Conservation (phyloP, 345 rosid genomes). For the Diplotaxis tenuifolia region DNA sequence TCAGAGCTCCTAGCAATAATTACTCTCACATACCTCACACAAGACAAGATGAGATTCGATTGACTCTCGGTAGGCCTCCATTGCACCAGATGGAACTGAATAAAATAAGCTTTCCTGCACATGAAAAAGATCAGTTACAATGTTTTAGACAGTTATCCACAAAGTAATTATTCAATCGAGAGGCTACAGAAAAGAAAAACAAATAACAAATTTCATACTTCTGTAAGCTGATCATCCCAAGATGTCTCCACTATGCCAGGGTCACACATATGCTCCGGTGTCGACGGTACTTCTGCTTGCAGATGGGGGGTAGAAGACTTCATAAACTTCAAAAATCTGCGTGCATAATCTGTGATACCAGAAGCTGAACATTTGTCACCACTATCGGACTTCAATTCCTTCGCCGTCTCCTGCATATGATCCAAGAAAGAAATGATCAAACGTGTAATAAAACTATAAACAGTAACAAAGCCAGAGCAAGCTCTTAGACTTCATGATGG, state of each 20-base stretch:
- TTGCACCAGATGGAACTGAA: constrained; percentile 75
- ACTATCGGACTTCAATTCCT: constrained; percentile 37
- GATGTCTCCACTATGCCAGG: constrained; percentile 50
- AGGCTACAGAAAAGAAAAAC: constrained; percentile 12
- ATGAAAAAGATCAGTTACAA: constrained; percentile 23
- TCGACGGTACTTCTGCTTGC: constrained; percentile 59
- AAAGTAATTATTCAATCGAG: constrained; percentile 9
- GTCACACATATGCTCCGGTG: constrained; percentile 62
- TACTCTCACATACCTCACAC: constrained; percentile 31
- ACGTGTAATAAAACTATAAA: constrained; percentile 8
- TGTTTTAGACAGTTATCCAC: neutral
- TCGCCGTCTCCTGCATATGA: constrained; percentile 48
- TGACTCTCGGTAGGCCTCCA: constrained; percentile 68
- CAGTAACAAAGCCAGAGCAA: constrained; percentile 7
- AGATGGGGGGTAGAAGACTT: constrained; percentile 43
- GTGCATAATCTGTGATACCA: constrained; percentile 64
- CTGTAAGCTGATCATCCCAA: constrained; percentile 72
- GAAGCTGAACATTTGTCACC: constrained; percentile 35
- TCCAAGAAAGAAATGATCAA: neutral
- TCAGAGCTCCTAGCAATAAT: constrained; percentile 14
- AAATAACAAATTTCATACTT: constrained; percentile 50
- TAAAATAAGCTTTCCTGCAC: constrained; percentile 91
- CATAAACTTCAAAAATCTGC: constrained; percentile 59
- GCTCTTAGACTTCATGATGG: constrained; percentile 1
- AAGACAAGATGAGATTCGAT: constrained; percentile 62